Base-by-base conservation (phyloP, 768 basidiomycete species). In the Mycena indigotica region DNA sequence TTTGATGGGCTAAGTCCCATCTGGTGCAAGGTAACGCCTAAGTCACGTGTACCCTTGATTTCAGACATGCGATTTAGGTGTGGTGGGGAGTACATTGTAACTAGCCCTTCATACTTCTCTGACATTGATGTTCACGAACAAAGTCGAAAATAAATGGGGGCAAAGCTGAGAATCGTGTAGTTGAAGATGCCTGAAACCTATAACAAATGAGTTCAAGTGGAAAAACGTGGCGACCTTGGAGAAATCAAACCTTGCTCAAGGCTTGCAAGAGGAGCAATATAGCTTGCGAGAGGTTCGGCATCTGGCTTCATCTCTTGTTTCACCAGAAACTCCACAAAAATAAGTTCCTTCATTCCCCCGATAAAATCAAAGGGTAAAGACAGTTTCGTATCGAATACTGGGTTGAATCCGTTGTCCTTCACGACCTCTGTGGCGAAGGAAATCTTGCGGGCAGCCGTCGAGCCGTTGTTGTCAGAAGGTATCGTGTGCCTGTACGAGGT, bases 401-500 rank as follows among this genome's bases (percentile, higher is more conserved):
- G 96, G 70, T 97, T 97, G 76, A 97, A 95, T 2, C 96, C 93
- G 66, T 95, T 96, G 69, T 91, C 88, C 71, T 87, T 88, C 56
- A 95, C 87, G 2, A 80, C 76, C n/a, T 72, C 72, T 15, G 94
- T 95, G 56, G 83, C 79, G 52, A 70, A 75, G 12, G 82, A 80
- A 26, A 84, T 73, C 5, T 80, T 80, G 50, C 79, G 73, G 45
- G 79, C 78, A 0, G 76, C 70, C 10, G 70, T 65, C 15, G 64
- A 58, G 17, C 66, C 55, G 12, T 52, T 61, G 5, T 57, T 50
- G 3, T 55, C 63, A 28, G 39, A 56, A 1, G 51, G 53, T 4
- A 55, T 60, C 35, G 45, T 17, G 17, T 63, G 62, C 12, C 51
- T 26, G 46, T 63, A 63, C 49, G 32, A 28, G 32, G 56, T 48